phyloP scores from a whole-genome alignment of 2,329 filamentous ascomycete genomes.

The Bertia moriformis region DNA sequence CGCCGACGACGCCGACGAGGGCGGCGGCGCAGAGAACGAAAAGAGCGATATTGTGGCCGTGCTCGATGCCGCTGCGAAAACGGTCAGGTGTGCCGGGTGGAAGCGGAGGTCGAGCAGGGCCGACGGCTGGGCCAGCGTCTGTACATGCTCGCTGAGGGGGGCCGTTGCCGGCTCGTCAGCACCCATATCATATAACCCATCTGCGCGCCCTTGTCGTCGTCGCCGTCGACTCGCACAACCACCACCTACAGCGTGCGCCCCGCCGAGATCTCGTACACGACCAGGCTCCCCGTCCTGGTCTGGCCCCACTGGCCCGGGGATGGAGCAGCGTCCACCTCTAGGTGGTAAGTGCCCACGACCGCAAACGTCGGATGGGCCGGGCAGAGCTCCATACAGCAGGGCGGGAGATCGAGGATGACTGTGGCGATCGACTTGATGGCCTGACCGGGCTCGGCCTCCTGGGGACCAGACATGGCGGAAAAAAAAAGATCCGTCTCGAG shows the following conservation, averaged over 20 bases:
- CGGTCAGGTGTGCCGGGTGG: conserved; percentile 30
- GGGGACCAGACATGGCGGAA: too few relatives aligned
- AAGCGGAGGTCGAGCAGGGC: conserved; percentile 82
- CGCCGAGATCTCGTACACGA: neutral
- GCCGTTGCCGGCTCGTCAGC: neutral
- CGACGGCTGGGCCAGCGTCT: conserved; percentile 40
- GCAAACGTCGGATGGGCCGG: neutral
- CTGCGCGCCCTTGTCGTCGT: too few relatives aligned
- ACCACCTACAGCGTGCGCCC: neutral
- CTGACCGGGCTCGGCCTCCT: too few relatives aligned
- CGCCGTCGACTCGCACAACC: neutral
- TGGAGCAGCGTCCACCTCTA: neutral
- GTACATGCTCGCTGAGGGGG: neutral
- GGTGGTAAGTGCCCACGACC: neutral
- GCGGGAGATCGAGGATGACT: neutral
- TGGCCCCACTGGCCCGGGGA: too few relatives aligned
- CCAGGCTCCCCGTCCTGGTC: neutral
- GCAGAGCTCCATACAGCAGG: neutral
- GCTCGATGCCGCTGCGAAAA: conserved; percentile 66
- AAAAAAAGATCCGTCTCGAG: too few relatives aligned
- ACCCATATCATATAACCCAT: too few relatives aligned
- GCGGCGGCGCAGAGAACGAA: conserved; percentile 17
- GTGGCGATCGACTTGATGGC: too few relatives aligned
- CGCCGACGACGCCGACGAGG: conserved; percentile 18
- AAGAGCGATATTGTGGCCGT: conserved; percentile 58